Base-by-base conservation (phyloP, 2,329 filamentous ascomycete species). In the Monosporascus sp. region DNA sequence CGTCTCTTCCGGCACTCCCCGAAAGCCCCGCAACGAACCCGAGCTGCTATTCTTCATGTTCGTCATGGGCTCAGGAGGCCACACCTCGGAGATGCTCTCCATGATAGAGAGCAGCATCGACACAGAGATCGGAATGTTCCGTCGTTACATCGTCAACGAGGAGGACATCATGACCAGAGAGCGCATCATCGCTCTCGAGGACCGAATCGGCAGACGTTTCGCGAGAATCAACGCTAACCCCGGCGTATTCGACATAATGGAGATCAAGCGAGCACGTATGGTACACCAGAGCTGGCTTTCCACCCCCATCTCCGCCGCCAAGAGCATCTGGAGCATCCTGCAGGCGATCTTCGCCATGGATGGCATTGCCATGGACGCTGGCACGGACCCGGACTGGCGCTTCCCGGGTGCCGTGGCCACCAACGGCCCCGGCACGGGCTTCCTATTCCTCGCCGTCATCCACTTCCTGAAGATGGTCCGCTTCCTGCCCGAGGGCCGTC, bases 41-140 rank as follows among this genome's bases (percentile, higher is more conserved):
- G 42, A 24, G 15, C 51, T 25, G 47, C 38, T 44, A 24, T 81
- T 92, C 68, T 75, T 91, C 51, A 76, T 96, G 34, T 81, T 96
- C 57, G 85, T 97, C 25, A 86, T 97, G 24, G 94, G 94, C 50
- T 95, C 89, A 3, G 94, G 94, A 34, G 94, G 94, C 1, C 94
- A 99, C 72, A 97, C 94, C 0, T 86, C 90, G 47, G 94, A 99
- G 71, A 96, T 99, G 88, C 78, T 96, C 57, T 84, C 87, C 64
- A 88, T 97, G 75, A 82, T 99, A 61, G 75, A 77, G 52, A 74
- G 77, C 60, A 81, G 79, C 59, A 81, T 80, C 64, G 76, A 74
- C 53, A 71, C 72, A 39, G 77, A 75, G 58, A 45, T 67, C 51
- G 67, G 70, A 64, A 72, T 85, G 72, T 85, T 89, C 62, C 82